phyloP scores from a whole-genome alignment of 441 rosid species.

The Arabidopsis hybrid region DNA sequence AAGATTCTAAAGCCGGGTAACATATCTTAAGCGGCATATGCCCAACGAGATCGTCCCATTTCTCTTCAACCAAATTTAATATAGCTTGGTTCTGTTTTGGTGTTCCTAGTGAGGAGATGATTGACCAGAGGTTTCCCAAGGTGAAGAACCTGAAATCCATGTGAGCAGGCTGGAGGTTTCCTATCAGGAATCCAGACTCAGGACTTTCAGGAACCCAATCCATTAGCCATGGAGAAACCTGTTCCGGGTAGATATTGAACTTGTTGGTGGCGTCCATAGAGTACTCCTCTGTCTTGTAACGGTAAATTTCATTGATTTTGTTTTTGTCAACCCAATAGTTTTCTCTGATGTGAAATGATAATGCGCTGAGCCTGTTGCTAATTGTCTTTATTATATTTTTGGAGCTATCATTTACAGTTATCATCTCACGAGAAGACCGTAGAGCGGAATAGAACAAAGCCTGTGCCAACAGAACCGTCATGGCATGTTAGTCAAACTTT shows the following conservation, averaged over 20 bases:
- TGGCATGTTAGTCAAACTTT: not conserved
- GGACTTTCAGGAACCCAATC: slow-evolving; percentile 94
- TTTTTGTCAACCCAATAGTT: slow-evolving; percentile 92
- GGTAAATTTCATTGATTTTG: slow-evolving; percentile 91
- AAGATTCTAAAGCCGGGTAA: slow-evolving; percentile 79
- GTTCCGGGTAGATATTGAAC: slow-evolving; percentile 96
- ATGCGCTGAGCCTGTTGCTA: slow-evolving; percentile 87
- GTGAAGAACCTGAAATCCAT: slow-evolving; percentile 99
- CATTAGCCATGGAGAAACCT: slow-evolving; percentile 89
- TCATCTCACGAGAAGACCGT: slow-evolving; percentile 86
- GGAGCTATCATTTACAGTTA: slow-evolving; percentile 75
- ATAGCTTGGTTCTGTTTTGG: slow-evolving; percentile 84
- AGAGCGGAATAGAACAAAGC: slow-evolving; percentile 89
- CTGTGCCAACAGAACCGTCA: slow-evolving; percentile 46
- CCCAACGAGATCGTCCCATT: slow-evolving; percentile 87
- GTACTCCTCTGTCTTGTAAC: slow-evolving; percentile 95
- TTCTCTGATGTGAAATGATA: slow-evolving; percentile 92
- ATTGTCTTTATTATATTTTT: slow-evolving; percentile 77
- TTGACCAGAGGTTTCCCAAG: slow-evolving; percentile 90
- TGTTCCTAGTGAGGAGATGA: slow-evolving; percentile 83
- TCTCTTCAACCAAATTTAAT: slow-evolving; percentile 73
- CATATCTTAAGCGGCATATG: slow-evolving; percentile 95
- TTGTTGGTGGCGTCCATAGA: slow-evolving; percentile 88
- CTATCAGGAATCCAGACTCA: slow-evolving; percentile 83
- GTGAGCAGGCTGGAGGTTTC: slow-evolving; percentile 97